These are phyloP conservation scores for Gaertneriomyces sp. DNA, from an alignment of 192 early-diverging fungal species.

Conservation along the genomic window DNA sequence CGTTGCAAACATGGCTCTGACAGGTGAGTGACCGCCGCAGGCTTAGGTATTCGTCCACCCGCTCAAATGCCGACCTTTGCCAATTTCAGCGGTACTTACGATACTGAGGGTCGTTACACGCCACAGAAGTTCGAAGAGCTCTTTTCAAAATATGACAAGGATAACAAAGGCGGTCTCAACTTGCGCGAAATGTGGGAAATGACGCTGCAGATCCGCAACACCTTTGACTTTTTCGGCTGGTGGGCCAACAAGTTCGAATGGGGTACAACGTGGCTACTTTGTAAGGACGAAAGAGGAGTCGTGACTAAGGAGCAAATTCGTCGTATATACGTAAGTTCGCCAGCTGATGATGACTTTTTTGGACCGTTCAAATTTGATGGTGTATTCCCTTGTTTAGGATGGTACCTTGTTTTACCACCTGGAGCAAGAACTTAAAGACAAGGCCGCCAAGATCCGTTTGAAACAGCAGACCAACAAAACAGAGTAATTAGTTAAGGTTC, in stretches of 20 bases:
- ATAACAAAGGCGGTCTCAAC: conserved; percentile 27
- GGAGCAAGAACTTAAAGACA: conserved; percentile 8
- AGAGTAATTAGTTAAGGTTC: no score
- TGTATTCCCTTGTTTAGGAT: conserved; percentile 12
- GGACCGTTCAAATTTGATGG: not conserved
- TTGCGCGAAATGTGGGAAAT: conserved; percentile 21
- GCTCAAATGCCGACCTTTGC: no score
- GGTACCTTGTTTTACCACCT: conserved; percentile 34
- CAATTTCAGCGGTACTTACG: no score
- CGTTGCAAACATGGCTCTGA: conserved; percentile 53
- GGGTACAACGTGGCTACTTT: conserved; percentile 25
- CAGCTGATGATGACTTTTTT: not conserved
- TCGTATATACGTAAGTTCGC: conserved; percentile 24
- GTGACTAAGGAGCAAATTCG: conserved; percentile 28
- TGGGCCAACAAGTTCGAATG: conserved; percentile 27
- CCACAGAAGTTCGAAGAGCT: conserved; percentile 56
- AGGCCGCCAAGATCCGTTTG: no score
- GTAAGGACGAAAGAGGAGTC: conserved; percentile 22
- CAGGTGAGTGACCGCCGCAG: no score
- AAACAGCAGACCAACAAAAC: no score
- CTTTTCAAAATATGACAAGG: conserved; percentile 30
- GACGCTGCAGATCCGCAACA: conserved; percentile 22
- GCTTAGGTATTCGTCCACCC: no score
- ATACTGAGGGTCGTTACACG: conserved; percentile 44
- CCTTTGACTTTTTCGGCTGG: conserved; percentile 28